Conservation (phyloP, 108 stramenopile species). For the Nitzschia sp. region DNA sequence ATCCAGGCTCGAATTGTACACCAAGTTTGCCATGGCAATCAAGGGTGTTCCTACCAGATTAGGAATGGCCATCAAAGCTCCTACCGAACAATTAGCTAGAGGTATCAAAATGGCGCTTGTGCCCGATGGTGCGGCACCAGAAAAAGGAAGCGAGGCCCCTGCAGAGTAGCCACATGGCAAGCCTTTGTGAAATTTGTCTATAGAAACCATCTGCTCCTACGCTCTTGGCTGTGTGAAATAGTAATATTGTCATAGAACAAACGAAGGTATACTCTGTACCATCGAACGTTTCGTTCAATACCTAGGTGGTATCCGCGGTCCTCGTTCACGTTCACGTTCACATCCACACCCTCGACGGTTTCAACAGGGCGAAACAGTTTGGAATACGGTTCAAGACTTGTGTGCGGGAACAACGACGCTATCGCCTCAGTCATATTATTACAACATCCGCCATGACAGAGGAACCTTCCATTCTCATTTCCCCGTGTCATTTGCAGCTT, state of each 20-base stretch:
- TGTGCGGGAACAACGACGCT: too few relatives aligned
- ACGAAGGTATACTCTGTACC: too few relatives aligned
- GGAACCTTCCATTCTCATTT: background rate
- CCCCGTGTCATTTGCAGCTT: background rate
- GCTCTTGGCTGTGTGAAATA: too few relatives aligned
- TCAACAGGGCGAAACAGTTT: too few relatives aligned
- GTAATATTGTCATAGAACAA: too few relatives aligned
- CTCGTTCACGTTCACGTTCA: too few relatives aligned
- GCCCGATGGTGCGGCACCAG: constrained; percentile 10
- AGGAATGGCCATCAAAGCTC: constrained; percentile 87
- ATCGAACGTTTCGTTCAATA: too few relatives aligned
- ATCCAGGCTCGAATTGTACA: constrained; percentile 87
- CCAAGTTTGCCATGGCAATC: constrained; percentile 84
- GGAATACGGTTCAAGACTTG: too few relatives aligned
- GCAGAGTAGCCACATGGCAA: background rate
- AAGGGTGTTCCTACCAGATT: constrained; percentile 95
- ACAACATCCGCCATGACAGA: background rate
- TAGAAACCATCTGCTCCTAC: too few relatives aligned
- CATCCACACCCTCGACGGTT: too few relatives aligned
- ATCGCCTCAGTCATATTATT: background rate
- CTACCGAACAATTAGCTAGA: constrained; percentile 76
- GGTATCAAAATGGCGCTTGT: constrained; percentile 85
- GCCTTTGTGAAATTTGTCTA: too few relatives aligned
- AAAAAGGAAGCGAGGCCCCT: background rate
- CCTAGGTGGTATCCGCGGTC: too few relatives aligned